These are phyloP conservation scores for Penicillium lividum DNA, from an alignment of 495 filamentous ascomycete genomes.

Conservation along the genomic window DNA sequence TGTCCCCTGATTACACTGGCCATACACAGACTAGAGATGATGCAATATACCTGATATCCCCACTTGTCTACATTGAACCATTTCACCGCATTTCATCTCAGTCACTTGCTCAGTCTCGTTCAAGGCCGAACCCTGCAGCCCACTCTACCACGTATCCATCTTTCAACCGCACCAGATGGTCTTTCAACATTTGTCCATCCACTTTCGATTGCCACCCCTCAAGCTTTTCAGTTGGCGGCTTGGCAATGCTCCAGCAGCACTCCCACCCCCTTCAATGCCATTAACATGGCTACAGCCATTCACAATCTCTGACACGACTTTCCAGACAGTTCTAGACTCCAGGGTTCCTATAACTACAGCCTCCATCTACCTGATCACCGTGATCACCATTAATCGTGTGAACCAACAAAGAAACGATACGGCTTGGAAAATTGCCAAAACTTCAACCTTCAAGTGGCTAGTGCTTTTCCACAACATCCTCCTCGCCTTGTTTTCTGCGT, in stretches of 20 bases:
- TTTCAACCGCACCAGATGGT: too few relatives aligned
- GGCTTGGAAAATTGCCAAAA: constrained; percentile 18
- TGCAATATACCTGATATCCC: too few relatives aligned
- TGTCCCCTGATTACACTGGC: too few relatives aligned
- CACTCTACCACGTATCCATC: too few relatives aligned
- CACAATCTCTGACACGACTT: neutral
- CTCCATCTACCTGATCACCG: neutral
- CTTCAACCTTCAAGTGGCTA: constrained; percentile 6
- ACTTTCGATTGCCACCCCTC: neutral
- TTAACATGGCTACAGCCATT: neutral
- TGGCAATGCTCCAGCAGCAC: neutral
- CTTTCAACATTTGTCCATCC: too few relatives aligned
- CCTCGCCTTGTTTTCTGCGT: constrained; percentile 18
- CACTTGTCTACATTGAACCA: too few relatives aligned
- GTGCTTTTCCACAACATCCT: constrained; percentile 14
- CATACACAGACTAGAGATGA: too few relatives aligned
- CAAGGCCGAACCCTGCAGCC: too few relatives aligned
- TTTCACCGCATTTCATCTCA: too few relatives aligned
- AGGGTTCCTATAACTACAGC: neutral
- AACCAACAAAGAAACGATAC: neutral
- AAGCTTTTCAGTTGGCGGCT: neutral
- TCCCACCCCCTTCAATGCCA: neutral
- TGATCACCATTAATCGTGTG: neutral
- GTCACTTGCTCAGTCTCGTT: too few relatives aligned
- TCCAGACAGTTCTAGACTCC: neutral